A percentile compares a stretch with the other conserved stretches of the same genome.
Conservation (phyloP, 1,284 basidiomycete species). For the Leccinum angustisporum region DNA sequence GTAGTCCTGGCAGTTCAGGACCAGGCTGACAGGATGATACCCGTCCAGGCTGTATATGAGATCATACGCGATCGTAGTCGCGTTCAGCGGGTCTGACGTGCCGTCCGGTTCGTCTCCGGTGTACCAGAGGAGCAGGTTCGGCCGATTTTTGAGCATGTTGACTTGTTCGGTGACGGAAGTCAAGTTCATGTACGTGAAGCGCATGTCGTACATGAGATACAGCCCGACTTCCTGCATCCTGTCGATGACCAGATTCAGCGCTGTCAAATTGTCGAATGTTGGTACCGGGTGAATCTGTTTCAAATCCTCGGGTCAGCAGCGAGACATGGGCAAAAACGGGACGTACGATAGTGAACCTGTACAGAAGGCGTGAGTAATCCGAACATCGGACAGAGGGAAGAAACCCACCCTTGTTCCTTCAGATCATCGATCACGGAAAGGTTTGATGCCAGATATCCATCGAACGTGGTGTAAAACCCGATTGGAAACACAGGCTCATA, state of each 20-base stretch:
- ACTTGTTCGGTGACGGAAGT: constrained; percentile 65
- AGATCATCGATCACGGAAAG: constrained; percentile 56
- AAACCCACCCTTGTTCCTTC: constrained; percentile 46
- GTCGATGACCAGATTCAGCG: constrained; percentile 57
- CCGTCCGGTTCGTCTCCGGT: constrained; percentile 78
- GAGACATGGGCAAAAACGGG: neutral
- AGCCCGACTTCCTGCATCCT: constrained; percentile 70
- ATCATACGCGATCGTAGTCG: constrained; percentile 55
- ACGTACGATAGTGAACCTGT: constrained; percentile 20
- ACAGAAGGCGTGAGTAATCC: no score
- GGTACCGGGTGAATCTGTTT: constrained; percentile 64
- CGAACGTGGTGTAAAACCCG: constrained; percentile 71
- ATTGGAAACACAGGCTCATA: constrained; percentile 68
- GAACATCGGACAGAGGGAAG: neutral
- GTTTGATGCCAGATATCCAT: constrained; percentile 54
- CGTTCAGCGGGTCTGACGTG: constrained; percentile 61
- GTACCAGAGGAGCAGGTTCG: constrained; percentile 75
- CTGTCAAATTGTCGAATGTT: constrained; percentile 56
- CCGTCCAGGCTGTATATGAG: constrained; percentile 68
- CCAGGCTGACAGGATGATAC: constrained; percentile 74
- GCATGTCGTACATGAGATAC: constrained; percentile 79
- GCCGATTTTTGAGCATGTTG: constrained; percentile 59
- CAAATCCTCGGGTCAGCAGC: constrained; percentile 2
- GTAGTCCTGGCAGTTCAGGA: constrained; percentile 74
- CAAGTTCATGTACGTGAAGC: constrained; percentile 61